Evolutionary conservation across 805 yeast species (phyloP).

Genomic region (Saturnispora bothae): DNA sequence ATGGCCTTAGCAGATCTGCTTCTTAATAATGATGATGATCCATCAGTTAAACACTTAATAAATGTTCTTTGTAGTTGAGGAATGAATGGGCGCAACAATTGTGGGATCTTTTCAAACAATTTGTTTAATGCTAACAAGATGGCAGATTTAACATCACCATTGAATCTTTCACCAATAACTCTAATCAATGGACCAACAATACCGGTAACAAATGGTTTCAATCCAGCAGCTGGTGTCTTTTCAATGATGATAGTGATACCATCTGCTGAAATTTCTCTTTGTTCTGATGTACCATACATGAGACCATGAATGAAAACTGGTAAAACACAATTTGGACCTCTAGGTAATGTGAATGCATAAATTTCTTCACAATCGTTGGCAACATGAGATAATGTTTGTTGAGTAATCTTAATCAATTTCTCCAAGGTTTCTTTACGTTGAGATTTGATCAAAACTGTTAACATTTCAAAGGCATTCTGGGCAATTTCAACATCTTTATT

Average conservation of each 20-base stretch:
- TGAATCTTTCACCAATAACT: slow-evolving; percentile 92
- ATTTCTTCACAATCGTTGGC: slow-evolving; percentile 56
- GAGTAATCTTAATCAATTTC: slow-evolving; percentile 68
- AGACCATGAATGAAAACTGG: slow-evolving; percentile 92
- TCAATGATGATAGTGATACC: slow-evolving; percentile 83
- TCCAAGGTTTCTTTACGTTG: slow-evolving; percentile 73
- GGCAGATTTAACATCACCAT: slow-evolving; percentile 89
- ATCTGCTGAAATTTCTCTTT: slow-evolving; percentile 76
- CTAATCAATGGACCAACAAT: slow-evolving; percentile 97
- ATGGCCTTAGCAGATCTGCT: slow-evolving; percentile 81
- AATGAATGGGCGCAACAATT: slow-evolving; percentile 84
- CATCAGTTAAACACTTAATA: slow-evolving; percentile 80
- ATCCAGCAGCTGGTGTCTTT: slow-evolving; percentile 70
- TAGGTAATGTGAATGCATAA: slow-evolving; percentile 64
- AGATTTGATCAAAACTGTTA: slow-evolving; percentile 54
- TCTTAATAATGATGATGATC: slow-evolving; percentile 60
- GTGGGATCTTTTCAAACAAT: slow-evolving; percentile 75
- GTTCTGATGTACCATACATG: slow-evolving; percentile 82
- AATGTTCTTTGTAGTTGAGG: slow-evolving; percentile 97
- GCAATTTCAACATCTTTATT: slow-evolving; percentile 57
- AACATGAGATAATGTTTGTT: slow-evolving; percentile 55
- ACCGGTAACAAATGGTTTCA: slow-evolving; percentile 82
- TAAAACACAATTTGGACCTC: slow-evolving; percentile 77
- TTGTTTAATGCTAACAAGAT: slow-evolving; percentile 75
- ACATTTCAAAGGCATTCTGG: slow-evolving; percentile 50